Conservation (phyloP, 2,329 filamentous ascomycete genomes). For the Cadophora luteo-olivacea region DNA sequence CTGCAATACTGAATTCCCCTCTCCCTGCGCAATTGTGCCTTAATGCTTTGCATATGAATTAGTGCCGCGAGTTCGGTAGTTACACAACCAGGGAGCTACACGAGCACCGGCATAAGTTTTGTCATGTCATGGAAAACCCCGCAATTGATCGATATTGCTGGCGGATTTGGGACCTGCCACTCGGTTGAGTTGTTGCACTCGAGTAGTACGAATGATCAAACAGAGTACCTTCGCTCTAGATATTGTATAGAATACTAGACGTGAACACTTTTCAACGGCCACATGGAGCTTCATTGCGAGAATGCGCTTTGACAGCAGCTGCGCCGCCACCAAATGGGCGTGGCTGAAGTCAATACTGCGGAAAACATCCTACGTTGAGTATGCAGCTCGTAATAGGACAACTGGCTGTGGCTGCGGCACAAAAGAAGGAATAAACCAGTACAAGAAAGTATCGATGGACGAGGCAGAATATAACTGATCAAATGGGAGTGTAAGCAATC, state of each 20-base stretch:
- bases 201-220: neutral
- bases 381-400: neutral
- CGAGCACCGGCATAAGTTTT: constrained; percentile 1
- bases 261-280: neutral
- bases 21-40: constrained; percentile 4
- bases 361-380: neutral
- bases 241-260: neutral
- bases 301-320: neutral
- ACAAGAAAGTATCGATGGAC: neutral
- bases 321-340: neutral
- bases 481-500: no score
- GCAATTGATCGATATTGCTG: neutral
- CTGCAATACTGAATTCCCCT: neutral
- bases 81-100: neutral
- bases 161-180: neutral
- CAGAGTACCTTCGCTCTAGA: neutral
- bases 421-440: neutral
- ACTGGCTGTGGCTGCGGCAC: neutral
- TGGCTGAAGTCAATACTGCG: neutral
- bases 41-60: constrained; percentile 4
- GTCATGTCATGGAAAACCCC: neutral
- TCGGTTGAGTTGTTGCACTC: neutral
- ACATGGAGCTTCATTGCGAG: neutral
- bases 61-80: neutral
- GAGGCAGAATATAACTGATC: neutral